Base-by-base conservation (phyloP, 768 basidiomycete genomes). In the Mycena chlorophos region DNA sequence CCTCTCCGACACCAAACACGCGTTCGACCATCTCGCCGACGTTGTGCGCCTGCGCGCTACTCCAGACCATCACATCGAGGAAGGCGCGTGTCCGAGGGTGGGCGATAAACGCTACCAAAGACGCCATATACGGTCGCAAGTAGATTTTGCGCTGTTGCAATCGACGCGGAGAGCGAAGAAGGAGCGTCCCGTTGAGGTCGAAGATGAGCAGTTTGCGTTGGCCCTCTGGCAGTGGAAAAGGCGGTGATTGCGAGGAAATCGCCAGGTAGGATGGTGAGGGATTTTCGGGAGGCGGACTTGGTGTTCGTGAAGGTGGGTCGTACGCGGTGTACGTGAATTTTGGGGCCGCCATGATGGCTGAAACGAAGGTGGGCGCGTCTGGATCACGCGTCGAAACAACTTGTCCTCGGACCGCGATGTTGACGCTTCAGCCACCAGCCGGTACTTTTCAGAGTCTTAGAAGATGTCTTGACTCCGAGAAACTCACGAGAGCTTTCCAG, bases 11-110 rank as follows among this genome's bases (percentile, higher is more conserved):
- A 3, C 75, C 79, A 59, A 85, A 84, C 13, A 73, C 71, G 17
- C 70, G 68, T 29, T 72, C 63, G 1, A 82, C 80, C 83, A 85
- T 85, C 51, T 78, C 75, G 2, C 68, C 62, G 4, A 84, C 85
- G 61, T 75, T 82, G 26, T 80, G 79, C 12, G 83, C 79, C 61
- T 85, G 83, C 2, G 85, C 85, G 30, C 80, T 82, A 52, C 80
- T 82, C 85, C 85, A 86, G 23, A 86, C 75, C 80, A 86, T 86
- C 16, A 79, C 76, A 48, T 84, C 81, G 39, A 85, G 68, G 78
- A 81, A 83, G 22, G 67, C 62, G 23, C 65, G 69, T 29, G 78
- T 83, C 28, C 69, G 58, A 0, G 71, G 64, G 28, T 75, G 73
- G 52, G 83, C 80, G 17, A 85, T 65, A 54, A 78, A 85, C 1